Percentiles rank a stretch among this genome's conserved stretches.
phyloP scores from a whole-genome alignment of 306 rosid species.

The Quercus bicolor region DNA sequence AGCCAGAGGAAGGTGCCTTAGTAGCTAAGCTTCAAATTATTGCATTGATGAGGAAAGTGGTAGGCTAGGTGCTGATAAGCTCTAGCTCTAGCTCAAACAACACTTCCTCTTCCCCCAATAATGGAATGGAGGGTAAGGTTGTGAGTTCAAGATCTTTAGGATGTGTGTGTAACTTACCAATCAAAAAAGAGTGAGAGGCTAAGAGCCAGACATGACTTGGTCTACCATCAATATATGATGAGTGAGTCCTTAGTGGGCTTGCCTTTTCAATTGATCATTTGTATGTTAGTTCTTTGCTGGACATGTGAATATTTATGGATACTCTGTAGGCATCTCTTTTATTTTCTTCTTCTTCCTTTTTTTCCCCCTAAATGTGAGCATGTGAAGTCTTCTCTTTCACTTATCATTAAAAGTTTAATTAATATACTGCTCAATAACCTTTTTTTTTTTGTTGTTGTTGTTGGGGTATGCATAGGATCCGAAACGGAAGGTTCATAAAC shows the following conservation, averaged over 20 bases:
- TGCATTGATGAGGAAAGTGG: background rate
- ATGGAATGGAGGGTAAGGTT: no score
- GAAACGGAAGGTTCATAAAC: conserved; percentile 88
- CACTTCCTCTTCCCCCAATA: no score
- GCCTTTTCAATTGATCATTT: background rate
- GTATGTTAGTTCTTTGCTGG: background rate
- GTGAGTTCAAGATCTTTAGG: no score
- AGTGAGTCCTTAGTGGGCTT: background rate
- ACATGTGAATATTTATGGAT: background rate
- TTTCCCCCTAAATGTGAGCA: background rate
- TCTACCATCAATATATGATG: background rate
- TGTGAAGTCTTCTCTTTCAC: background rate
- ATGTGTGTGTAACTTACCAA: no score
- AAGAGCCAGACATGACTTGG: background rate
- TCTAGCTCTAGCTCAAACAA: no score
- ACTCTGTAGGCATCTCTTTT: background rate
- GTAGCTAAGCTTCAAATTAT: background rate
- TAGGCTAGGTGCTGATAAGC: background rate
- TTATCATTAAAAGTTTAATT: background rate
- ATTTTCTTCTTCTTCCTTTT: background rate
- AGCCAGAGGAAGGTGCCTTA: background rate
- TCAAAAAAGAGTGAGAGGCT: background rate
- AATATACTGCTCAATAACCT: background rate
- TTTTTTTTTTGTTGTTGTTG: conserved; percentile 11
- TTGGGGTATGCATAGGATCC: conserved; percentile 65